A percentile compares a stretch with the other conserved stretches of the same genome.
Evolutionary conservation across 1,139 yeast genomes (phyloP).

Genomic region (Blastobotrys apis): DNA sequence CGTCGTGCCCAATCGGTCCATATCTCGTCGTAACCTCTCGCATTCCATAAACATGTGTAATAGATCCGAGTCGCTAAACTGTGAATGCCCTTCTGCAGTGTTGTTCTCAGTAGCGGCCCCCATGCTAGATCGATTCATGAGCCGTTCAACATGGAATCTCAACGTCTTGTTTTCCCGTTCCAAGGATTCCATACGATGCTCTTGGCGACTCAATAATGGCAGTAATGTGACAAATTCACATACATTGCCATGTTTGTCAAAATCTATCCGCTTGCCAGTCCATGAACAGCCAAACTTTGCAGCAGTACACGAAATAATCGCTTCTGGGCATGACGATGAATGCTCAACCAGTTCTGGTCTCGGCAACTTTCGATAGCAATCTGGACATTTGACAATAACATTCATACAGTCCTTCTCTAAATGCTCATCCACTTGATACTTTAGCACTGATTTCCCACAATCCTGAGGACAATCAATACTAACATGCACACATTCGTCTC

Average conservation of each 20-base stretch:
- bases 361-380: constrained; percentile 41
- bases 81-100: not conserved
- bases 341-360: constrained; percentile 33
- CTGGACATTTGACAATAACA: constrained; percentile 35
- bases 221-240: constrained; percentile 38
- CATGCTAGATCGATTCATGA: constrained; percentile 18
- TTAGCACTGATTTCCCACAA: constrained; percentile 22
- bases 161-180: constrained; percentile 39
- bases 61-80: constrained; percentile 28
- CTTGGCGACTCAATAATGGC: constrained; percentile 34
- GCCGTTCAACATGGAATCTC: constrained; percentile 31
- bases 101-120: constrained; percentile 1
- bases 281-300: constrained; percentile 40
- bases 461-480: constrained; percentile 21
- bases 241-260: constrained; percentile 32
- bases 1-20: constrained; percentile 32
- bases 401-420: constrained; percentile 18
- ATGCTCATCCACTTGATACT: constrained; percentile 19
- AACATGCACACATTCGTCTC: constrained; percentile 24
- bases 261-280: constrained; percentile 37
- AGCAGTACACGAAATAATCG: constrained; percentile 37
- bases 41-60: constrained; percentile 36
- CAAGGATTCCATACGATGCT: constrained; percentile 31
- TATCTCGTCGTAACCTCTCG: constrained; percentile 35
- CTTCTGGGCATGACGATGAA: constrained; percentile 35